Evolutionary conservation across 192 early-diverging fungal species (phyloP).

Genomic region (Pecoramyces ruminantium): DNA sequence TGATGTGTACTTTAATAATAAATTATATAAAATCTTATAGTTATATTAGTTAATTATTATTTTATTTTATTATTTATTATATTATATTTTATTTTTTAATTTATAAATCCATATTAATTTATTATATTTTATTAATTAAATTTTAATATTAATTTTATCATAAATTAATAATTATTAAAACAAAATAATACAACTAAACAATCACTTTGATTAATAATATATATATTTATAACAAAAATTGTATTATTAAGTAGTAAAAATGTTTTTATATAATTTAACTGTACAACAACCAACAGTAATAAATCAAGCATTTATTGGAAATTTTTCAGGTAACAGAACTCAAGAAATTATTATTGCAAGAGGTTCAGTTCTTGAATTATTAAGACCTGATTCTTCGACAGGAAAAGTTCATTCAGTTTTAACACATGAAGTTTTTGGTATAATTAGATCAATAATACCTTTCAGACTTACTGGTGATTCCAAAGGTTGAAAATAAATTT

Average conservation of each 20-base stretch:
- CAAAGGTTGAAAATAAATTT: conserved; percentile 40
- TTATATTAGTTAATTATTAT: too few relatives aligned
- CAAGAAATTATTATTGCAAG: conserved; percentile 78
- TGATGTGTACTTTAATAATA: too few relatives aligned
- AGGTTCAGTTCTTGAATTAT: conserved; percentile 59
- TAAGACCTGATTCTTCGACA: conserved; percentile 53
- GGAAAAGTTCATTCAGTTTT: conserved; percentile 63
- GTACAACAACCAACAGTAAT: conserved; percentile 67
- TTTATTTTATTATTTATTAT: too few relatives aligned
- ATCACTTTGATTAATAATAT: too few relatives aligned
- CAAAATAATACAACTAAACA: too few relatives aligned
- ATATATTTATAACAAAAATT: too few relatives aligned
- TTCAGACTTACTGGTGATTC: conserved; percentile 78
- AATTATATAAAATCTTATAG: too few relatives aligned
- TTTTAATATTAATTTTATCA: too few relatives aligned
- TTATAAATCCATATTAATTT: too few relatives aligned
- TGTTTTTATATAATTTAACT: conserved; percentile 80
- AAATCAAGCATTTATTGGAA: conserved; percentile 62
- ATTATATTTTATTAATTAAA: too few relatives aligned
- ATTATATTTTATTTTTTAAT: too few relatives aligned
- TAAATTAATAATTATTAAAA: too few relatives aligned
- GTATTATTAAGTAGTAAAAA: neutral
- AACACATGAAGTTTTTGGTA: conserved; percentile 65
- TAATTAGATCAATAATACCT: conserved; percentile 60
- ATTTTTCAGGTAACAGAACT: conserved; percentile 77